Evolutionary conservation across 208 protist genomes (phyloP).

Genomic region (Chromosphaera perkinsii): DNA sequence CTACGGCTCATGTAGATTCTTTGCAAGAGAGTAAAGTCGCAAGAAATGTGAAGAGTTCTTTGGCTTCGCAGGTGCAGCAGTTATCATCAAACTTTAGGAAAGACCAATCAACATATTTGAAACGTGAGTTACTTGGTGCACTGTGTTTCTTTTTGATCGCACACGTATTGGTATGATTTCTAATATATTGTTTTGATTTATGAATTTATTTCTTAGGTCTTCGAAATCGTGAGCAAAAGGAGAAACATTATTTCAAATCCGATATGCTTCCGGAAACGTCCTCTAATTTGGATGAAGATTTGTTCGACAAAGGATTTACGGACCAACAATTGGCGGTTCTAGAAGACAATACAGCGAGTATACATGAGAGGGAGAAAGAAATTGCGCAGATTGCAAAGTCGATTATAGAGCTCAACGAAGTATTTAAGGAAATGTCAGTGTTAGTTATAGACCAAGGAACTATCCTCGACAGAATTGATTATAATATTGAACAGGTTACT

Average conservation of each 20-base stretch:
- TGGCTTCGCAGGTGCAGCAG: slow-evolving; percentile 2
- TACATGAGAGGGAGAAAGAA: slow-evolving; percentile 5
- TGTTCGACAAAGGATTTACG: slow-evolving; percentile 12
- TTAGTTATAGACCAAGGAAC: slow-evolving; percentile 21
- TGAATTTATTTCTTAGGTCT: neutral
- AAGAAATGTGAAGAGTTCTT: neutral
- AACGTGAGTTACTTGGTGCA: neutral
- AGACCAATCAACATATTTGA: slow-evolving; percentile 5
- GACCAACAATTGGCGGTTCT: neutral
- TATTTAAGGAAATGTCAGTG: slow-evolving; percentile 10
- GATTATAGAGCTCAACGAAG: slow-evolving; percentile 16
- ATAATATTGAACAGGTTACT: slow-evolving; percentile 16
- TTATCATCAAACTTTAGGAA: neutral
- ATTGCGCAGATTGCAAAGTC: slow-evolving; percentile 2
- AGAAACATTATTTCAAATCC: neutral
- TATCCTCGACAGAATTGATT: slow-evolving; percentile 25
- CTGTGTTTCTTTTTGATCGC: neutral
- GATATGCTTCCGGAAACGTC: neutral
- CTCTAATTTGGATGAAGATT: no score
- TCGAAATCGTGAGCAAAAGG: slow-evolving; percentile 2
- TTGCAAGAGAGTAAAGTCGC: slow-evolving; percentile 4
- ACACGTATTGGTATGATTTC: neutral
- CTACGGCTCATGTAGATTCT: neutral
- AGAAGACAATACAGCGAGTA: neutral
- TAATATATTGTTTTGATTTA: neutral